These are phyloP conservation scores for Epichloe elymi DNA, from an alignment of 2,329 filamentous ascomycete genomes.

Conservation along the genomic window DNA sequence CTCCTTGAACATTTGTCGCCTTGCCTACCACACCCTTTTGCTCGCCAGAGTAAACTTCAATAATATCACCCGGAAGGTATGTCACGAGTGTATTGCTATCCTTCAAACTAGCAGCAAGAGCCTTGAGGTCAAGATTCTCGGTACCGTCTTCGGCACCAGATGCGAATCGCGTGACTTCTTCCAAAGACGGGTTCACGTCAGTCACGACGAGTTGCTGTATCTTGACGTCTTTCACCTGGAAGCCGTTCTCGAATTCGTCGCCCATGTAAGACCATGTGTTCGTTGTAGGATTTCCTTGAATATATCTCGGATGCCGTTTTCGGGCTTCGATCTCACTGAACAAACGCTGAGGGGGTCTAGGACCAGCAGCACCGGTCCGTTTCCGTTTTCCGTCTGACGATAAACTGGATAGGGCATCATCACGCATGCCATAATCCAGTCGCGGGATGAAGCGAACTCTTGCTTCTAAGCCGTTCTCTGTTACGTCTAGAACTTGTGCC, in stretches of 20 bases:
- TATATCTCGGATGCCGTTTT: slow-evolving; percentile 60
- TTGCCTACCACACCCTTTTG: slow-evolving; percentile 83
- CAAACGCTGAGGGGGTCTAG: slow-evolving; percentile 71
- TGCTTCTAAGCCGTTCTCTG: slow-evolving; percentile 82
- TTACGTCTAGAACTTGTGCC: slow-evolving; percentile 83
- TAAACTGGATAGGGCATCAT: slow-evolving; percentile 44
- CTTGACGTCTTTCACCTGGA: slow-evolving; percentile 87
- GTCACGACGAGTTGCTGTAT: slow-evolving; percentile 75
- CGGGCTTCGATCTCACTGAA: slow-evolving; percentile 90
- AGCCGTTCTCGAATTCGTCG: slow-evolving; percentile 86
- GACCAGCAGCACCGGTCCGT: slow-evolving; percentile 46
- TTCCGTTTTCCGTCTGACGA: slow-evolving; percentile 64
- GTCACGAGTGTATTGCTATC: slow-evolving; percentile 68
- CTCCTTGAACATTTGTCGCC: slow-evolving; percentile 72
- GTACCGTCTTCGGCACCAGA: slow-evolving; percentile 81
- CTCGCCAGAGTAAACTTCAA: slow-evolving; percentile 91
- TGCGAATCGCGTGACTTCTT: slow-evolving; percentile 92
- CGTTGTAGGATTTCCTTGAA: slow-evolving; percentile 57
- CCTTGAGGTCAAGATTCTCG: slow-evolving; percentile 84
- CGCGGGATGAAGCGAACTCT: slow-evolving; percentile 79
- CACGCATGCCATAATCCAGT: slow-evolving; percentile 79
- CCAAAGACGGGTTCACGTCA: slow-evolving; percentile 82
- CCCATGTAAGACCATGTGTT: slow-evolving; percentile 76
- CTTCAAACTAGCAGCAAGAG: slow-evolving; percentile 80
- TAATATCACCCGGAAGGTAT: slow-evolving; percentile 87